phyloP scores from a whole-genome alignment of 2,329 filamentous ascomycete genomes.

The Neurospora sp. region DNA sequence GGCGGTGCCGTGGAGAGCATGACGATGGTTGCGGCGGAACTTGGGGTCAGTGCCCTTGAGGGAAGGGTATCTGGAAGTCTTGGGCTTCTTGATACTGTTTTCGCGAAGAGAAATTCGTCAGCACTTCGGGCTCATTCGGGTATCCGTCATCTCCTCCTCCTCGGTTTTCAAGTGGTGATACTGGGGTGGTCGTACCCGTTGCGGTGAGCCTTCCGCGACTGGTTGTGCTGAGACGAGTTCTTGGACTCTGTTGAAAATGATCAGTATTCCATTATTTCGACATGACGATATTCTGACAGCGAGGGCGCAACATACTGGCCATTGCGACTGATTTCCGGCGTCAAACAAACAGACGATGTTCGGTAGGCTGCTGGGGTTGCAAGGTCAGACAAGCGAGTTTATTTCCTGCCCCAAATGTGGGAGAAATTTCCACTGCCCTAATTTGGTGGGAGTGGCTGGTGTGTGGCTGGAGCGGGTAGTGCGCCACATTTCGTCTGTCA shows the following conservation, averaged over 20 bases:
- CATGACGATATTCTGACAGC: neutral
- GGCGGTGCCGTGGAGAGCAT: constrained; percentile 98
- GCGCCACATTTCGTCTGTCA: neutral
- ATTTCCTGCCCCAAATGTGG: constrained; percentile 15
- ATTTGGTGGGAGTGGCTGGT: constrained; percentile 14
- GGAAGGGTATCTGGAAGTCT: constrained; percentile 97
- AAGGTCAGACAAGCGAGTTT: constrained; percentile 16
- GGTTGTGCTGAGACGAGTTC: constrained; percentile 99
- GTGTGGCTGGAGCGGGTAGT: constrained; percentile 11
- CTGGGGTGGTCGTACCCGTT: constrained; percentile 68
- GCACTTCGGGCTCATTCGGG: neutral
- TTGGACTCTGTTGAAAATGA: constrained; percentile 68
- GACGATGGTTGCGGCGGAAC: constrained; percentile 99
- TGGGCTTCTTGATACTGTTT: constrained; percentile 97
- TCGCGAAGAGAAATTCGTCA: constrained; percentile 1
- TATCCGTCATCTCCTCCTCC: neutral
- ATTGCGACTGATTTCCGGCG: constrained; percentile 45
- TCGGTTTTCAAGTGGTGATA: constrained; percentile 6
- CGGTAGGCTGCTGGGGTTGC: constrained; percentile 15
- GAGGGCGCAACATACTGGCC: constrained; percentile 50
- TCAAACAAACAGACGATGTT: constrained; percentile 19
- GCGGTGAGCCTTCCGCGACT: constrained; percentile 96
- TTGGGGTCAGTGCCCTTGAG: constrained; percentile 98
- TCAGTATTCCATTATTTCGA: constrained; percentile 18
- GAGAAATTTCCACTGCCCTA: constrained; percentile 18